phyloP scores from a whole-genome alignment of 2,329 filamentous ascomycete genomes.

The Fusarium globosum region DNA sequence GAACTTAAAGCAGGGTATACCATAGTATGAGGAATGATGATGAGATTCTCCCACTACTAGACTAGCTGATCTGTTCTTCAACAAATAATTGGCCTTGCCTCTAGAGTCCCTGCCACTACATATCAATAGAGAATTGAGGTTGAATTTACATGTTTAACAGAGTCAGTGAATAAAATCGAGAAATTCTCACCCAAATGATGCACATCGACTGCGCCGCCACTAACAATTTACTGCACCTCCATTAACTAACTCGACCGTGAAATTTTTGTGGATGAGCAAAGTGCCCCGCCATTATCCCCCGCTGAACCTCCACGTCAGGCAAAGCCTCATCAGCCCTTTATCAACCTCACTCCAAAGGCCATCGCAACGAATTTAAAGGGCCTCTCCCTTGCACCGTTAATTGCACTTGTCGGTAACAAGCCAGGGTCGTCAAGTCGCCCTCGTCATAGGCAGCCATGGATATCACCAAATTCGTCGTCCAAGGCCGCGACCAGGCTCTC shows the following conservation, averaged over 20 bases:
- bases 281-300: conserved; percentile 42
- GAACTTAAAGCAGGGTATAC: background rate
- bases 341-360: conserved; percentile 24
- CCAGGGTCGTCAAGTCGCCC: background rate
- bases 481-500: conserved; percentile 83
- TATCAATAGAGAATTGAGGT: background rate
- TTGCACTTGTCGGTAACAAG: background rate
- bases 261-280: conserved; percentile 35
- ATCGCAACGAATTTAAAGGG: conserved; percentile 1
- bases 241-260: conserved; percentile 9
- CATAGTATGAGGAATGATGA: background rate
- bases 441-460: conserved; percentile 70
- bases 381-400: background rate
- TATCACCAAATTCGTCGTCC: conserved; percentile 85
- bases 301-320: conserved; percentile 45
- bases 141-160: no score
- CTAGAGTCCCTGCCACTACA: background rate
- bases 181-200: background rate
- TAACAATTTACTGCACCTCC: conserved; percentile 29
- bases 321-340: conserved; percentile 39
- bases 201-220: conserved; percentile 16
- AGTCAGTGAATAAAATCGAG: background rate
- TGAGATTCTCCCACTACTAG: no score
- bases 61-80: background rate
- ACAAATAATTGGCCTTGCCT: no score